Percentiles rank a stretch among this genome's conserved stretches.
Evolutionary conservation across 31 red algal species (phyloP).

Genomic region (Endocladia muricata): DNA sequence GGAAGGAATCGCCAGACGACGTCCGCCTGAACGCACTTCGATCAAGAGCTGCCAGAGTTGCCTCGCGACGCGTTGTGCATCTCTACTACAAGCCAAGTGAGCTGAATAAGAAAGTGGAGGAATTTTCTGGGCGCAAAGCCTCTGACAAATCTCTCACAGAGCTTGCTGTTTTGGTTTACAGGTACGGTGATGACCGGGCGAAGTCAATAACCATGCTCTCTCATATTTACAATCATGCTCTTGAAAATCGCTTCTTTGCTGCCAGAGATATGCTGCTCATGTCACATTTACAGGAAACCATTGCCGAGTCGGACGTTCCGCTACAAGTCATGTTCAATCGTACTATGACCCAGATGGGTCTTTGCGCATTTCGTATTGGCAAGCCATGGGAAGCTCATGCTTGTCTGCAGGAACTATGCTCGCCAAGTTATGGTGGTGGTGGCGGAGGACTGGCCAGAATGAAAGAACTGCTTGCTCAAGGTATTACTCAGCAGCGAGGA

Average conservation of each 20-base stretch:
- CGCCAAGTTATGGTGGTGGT: slow-evolving; percentile 80
- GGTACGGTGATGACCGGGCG: slow-evolving; percentile 87
- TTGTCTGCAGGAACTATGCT: slow-evolving; percentile 91
- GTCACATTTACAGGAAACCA: slow-evolving; percentile 96
- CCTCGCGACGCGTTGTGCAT: slow-evolving; percentile 75
- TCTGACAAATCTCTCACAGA: slow-evolving; percentile 61
- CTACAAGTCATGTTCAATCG: slow-evolving; percentile 95
- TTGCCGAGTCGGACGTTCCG: slow-evolving; percentile 71
- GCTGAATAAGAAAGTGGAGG: slow-evolving; percentile 36
- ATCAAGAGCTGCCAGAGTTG: slow-evolving; percentile 44
- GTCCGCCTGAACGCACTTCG: slow-evolving; percentile 33
- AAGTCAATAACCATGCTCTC: slow-evolving; percentile 93
- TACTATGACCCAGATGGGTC: slow-evolving; percentile 94
- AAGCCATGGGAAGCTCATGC: slow-evolving; percentile 79
- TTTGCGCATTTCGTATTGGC: slow-evolving; percentile 93
- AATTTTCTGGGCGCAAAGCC: slow-evolving; percentile 24
- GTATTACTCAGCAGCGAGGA: slow-evolving; percentile 68
- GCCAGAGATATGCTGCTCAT: slow-evolving; percentile 96
- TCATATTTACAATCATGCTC: slow-evolving; percentile 96
- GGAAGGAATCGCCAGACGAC: slow-evolving; percentile 42
- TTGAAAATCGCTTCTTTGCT: slow-evolving; percentile 86
- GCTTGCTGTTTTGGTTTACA: slow-evolving; percentile 89
- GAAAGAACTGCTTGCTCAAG: slow-evolving; percentile 95
- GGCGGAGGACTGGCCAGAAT: slow-evolving; percentile 73
- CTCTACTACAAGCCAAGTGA: slow-evolving; percentile 73